phyloP scores from a whole-genome alignment of 2,329 filamentous ascomycete species.

The Verticillium dahliae region DNA sequence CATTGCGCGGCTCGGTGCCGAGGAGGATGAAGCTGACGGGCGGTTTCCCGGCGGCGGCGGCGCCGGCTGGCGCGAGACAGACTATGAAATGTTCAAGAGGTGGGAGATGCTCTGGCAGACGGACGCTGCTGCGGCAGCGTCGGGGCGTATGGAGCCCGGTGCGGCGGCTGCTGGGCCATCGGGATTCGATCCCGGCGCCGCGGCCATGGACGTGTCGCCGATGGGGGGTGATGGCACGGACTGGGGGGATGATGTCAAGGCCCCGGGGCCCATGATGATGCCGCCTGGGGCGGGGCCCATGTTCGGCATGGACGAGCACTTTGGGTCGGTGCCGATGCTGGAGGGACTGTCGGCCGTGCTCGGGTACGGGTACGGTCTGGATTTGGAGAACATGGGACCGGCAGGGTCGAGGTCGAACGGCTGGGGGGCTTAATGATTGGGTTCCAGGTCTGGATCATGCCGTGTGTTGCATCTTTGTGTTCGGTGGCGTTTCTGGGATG shows the following conservation, averaged over 20 bases:
- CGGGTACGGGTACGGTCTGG: constrained; percentile 7
- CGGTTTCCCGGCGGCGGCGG: constrained; percentile 12
- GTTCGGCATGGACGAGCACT: constrained; percentile 27
- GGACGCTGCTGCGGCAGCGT: constrained; percentile 8
- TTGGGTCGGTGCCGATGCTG: constrained; percentile 26
- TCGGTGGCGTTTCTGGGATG: too few relatives aligned
- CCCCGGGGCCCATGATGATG: constrained; percentile 16
- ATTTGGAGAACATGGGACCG: constrained; percentile 4
- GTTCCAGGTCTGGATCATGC: not conserved
- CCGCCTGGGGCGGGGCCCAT: constrained; percentile 21
- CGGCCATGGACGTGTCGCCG: constrained; percentile 17
- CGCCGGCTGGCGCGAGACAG: constrained; percentile 19
- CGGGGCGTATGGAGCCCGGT: too few relatives aligned
- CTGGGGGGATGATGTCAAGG: not conserved
- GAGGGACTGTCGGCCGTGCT: constrained; percentile 5
- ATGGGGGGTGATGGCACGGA: constrained; percentile 5
- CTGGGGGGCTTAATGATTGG: not conserved
- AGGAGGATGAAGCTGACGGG: constrained; percentile 29
- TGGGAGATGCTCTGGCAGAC: constrained; percentile 37
- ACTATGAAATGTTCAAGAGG: constrained; percentile 34
- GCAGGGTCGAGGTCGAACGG: not conserved
- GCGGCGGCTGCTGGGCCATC: constrained; percentile 13
- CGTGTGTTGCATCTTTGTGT: not conserved
- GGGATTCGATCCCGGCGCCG: constrained; percentile 4
- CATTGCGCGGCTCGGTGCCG: constrained; percentile 36